phyloP scores from a whole-genome alignment of 2,329 filamentous ascomycete species.

The Calonectria fujianensis region DNA sequence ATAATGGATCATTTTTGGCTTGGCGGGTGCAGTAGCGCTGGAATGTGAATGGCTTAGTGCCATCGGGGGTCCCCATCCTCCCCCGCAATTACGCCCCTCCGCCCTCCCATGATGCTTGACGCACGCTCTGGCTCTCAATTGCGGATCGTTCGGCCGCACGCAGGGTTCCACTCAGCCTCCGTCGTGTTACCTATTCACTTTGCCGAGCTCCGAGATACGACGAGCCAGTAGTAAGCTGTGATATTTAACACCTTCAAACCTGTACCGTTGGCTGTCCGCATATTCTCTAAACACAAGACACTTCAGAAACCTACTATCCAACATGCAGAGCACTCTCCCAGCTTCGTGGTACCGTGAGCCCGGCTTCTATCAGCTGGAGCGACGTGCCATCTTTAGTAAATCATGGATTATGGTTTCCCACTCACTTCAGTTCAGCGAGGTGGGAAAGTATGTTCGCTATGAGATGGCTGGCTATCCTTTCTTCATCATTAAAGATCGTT shows the following conservation, averaged over 20 bases:
- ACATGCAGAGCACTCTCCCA: slow-evolving; percentile 59
- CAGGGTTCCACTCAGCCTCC: neutral
- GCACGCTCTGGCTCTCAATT: neutral
- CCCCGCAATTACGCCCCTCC: neutral
- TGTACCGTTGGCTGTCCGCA: neutral
- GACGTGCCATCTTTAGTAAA: slow-evolving; percentile 72
- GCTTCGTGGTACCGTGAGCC: slow-evolving; percentile 69
- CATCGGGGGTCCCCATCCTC: neutral
- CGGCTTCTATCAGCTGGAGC: slow-evolving; percentile 72
- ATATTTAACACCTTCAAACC: neutral
- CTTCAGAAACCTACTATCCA: neutral
- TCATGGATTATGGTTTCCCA: slow-evolving; percentile 73
- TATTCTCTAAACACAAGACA: neutral
- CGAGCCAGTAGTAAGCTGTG: no score
- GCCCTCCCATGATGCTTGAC: neutral
- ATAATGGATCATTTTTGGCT: neutral
- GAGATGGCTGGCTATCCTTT: slow-evolving; percentile 73
- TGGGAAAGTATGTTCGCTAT: slow-evolving; percentile 73
- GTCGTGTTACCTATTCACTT: neutral
- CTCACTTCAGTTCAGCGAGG: slow-evolving; percentile 67
- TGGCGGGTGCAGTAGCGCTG: neutral
- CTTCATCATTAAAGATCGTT: slow-evolving; percentile 69
- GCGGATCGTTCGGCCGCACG: slow-evolving; percentile 16
- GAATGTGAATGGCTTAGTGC: slow-evolving; percentile 13
- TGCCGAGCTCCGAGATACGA: slow-evolving; percentile 14